A percentile compares a stretch with the other conserved stretches of the same genome.
Conservation (phyloP, 495 filamentous ascomycete species). For the Penicillium simplicissimum region DNA sequence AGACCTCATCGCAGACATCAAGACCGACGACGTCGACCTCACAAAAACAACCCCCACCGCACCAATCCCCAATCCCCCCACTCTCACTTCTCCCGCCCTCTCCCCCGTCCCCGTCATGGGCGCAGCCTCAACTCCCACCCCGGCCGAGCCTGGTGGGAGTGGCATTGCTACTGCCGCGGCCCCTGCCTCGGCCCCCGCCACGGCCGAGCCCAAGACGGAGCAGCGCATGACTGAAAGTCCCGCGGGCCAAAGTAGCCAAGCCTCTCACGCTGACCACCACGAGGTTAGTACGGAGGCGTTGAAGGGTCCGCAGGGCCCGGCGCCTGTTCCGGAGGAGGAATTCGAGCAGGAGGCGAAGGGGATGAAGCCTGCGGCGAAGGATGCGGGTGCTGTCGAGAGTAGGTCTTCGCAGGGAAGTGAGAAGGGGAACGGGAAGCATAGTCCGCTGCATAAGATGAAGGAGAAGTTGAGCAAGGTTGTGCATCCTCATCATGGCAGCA, state of each 20-base stretch:
- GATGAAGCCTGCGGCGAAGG: conserved; percentile 2
- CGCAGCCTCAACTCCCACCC: not conserved
- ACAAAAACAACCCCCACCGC: not conserved
- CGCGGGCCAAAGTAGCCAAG: not conserved
- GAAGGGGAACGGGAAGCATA: conserved; percentile 18
- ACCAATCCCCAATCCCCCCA: not conserved
- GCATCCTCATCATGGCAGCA: conserved; percentile 17
- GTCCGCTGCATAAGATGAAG: conserved; percentile 34
- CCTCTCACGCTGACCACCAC: not conserved
- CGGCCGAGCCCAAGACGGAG: conserved; percentile 5
- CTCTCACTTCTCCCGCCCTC: not conserved
- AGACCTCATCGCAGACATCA: not conserved
- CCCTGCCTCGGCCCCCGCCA: not conserved
- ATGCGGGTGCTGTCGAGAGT: not conserved
- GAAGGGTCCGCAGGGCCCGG: conserved; percentile 34
- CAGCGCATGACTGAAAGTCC: conserved; percentile 15
- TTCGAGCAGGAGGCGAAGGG: conserved; percentile 30
- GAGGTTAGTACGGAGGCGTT: conserved; percentile 39
- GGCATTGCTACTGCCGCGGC: not conserved
- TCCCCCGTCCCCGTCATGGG: not conserved
- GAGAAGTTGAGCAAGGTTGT: conserved; percentile 34
- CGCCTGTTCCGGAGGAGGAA: conserved; percentile 29
- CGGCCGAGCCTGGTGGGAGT: not conserved
- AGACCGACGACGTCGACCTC: not conserved
- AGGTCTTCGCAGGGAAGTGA: conserved; percentile 11